Conservation (phyloP, 495 filamentous ascomycete species). For the Choiromyces venosus region DNA sequence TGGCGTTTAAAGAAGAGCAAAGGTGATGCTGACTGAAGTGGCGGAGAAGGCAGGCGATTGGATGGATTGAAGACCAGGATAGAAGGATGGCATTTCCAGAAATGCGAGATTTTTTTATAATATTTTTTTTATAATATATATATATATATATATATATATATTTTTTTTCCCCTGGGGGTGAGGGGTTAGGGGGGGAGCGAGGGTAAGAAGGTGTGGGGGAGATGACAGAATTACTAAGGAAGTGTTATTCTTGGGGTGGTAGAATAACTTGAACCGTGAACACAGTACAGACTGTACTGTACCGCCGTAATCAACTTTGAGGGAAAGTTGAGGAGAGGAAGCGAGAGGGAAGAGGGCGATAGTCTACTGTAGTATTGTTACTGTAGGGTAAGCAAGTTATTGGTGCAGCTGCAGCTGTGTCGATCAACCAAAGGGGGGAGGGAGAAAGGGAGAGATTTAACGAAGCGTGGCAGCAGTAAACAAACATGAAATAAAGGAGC, state of each 20-base stretch:
- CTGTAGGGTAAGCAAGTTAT: background rate
- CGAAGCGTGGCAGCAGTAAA: background rate
- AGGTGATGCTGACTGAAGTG: constrained; percentile 12
- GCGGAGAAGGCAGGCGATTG: constrained; percentile 28
- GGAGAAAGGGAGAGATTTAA: background rate
- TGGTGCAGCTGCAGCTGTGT: background rate
- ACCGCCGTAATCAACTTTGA: background rate
- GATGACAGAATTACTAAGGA: constrained; percentile 1
- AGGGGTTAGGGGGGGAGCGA: background rate
- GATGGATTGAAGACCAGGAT: background rate
- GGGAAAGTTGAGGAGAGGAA: background rate
- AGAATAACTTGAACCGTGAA: background rate
- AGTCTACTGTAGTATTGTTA: no score
- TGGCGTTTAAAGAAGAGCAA: constrained; percentile 27
- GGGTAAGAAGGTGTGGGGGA: background rate
- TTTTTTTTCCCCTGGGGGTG: background rate
- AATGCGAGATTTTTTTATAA: constrained; percentile 14
- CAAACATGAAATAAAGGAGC: background rate
- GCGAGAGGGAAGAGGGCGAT: background rate
- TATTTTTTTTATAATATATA: background rate
- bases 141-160: no score
- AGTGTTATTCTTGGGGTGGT: background rate
- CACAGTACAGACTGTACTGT: background rate
- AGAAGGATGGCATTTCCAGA: constrained; percentile 31
- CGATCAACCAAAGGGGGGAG: background rate